Conservation (phyloP, 345 rosid species). For the Dovyalis caffra region DNA sequence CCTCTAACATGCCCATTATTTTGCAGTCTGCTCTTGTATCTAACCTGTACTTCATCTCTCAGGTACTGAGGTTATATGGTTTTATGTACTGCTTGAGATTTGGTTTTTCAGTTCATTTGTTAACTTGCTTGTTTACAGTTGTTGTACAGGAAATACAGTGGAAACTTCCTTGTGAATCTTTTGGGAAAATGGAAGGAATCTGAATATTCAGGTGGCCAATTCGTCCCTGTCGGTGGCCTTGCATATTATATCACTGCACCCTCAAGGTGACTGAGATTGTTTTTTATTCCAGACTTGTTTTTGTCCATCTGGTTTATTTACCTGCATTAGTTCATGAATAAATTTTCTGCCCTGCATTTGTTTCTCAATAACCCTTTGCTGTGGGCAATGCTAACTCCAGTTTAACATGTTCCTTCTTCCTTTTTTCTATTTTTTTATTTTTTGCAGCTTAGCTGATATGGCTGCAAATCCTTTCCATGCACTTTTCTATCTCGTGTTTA, state of each 20-base stretch:
- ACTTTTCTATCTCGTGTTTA: constrained; percentile 69
- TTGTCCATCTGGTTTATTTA: background rate
- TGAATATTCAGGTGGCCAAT: constrained; percentile 75
- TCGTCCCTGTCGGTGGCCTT: constrained; percentile 72
- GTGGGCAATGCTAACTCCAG: background rate
- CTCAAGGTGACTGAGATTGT: constrained; percentile 44
- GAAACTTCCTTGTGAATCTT: constrained; percentile 75
- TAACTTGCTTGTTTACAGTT: constrained; percentile 41
- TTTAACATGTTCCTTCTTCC: background rate
- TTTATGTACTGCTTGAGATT: background rate
- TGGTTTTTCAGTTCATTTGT: background rate
- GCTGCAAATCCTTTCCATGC: constrained; percentile 93
- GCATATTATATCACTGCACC: constrained; percentile 87
- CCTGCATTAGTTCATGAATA: background rate
- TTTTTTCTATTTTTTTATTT: too few relatives aligned
- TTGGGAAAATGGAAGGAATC: constrained; percentile 89
- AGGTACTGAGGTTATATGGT: constrained; percentile 40
- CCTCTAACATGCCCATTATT: constrained; percentile 93
- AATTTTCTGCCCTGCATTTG: background rate
- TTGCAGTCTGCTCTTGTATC: constrained; percentile 82
- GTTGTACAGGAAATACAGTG: constrained; percentile 74
- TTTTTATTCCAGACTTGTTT: background rate
- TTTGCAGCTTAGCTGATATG: constrained; percentile 84
- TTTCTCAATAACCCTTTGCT: background rate
- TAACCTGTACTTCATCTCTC: constrained; percentile 81